These are phyloP conservation scores for Emydomyces testavorans DNA, from an alignment of 2,329 filamentous ascomycete genomes.

Conservation along the genomic window DNA sequence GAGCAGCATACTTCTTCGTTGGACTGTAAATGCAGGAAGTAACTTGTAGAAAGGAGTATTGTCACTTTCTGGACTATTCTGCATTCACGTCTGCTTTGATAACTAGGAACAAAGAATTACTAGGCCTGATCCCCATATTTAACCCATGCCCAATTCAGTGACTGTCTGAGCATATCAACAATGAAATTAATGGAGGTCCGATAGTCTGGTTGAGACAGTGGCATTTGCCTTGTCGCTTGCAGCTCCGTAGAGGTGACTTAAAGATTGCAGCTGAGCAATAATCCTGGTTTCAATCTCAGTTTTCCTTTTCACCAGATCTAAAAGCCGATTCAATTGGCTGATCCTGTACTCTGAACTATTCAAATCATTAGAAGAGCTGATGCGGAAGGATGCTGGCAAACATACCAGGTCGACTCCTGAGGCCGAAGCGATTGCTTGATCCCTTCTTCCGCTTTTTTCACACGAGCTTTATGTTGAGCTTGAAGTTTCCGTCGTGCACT, in stretches of 20 bases:
- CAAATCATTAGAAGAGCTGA: neutral
- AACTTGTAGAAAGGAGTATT: too few species aligned
- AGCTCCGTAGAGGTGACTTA: conserved; percentile 11
- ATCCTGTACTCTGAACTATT: conserved; percentile 13
- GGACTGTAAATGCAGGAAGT: too few species aligned
- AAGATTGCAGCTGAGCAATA: conserved; percentile 8
- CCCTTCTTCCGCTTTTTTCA: conserved; percentile 14
- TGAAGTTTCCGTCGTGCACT: conserved; percentile 15
- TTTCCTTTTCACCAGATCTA: conserved; percentile 15
- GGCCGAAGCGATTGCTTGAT: conserved; percentile 8
- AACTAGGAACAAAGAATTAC: too few species aligned
- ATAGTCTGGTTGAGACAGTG: neutral
- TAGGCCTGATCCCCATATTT: too few species aligned
- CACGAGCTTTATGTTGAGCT: conserved; percentile 13
- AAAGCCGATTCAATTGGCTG: conserved; percentile 13
- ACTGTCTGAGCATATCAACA: too few species aligned
- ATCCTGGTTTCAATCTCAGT: conserved; percentile 17
- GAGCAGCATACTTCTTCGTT: too few species aligned
- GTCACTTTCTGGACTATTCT: too few species aligned
- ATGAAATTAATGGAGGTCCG: neutral
- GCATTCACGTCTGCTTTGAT: too few species aligned
- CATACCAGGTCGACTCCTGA: conserved; percentile 7
- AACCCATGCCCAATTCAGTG: too few species aligned
- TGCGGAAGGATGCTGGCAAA: neutral
- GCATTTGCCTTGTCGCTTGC: conserved; percentile 3